These are phyloP conservation scores for Aspergillus quadricinctus DNA, from an alignment of 2,329 filamentous ascomycete species.

Conservation along the genomic window DNA sequence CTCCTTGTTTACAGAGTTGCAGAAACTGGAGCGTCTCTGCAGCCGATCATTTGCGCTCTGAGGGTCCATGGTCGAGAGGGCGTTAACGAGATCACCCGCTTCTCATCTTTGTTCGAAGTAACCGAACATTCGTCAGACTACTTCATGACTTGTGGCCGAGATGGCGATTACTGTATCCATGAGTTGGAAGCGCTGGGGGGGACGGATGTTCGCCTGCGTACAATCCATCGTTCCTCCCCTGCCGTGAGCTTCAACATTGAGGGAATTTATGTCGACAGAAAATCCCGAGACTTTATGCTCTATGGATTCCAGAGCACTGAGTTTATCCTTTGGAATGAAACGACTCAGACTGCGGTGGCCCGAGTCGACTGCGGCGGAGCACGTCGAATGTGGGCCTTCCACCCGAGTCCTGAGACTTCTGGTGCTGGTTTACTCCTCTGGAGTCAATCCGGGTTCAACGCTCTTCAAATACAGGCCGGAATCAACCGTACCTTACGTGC, in stretches of 20 bases:
- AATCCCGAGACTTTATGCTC: conserved; percentile 58
- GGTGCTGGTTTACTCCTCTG: conserved; percentile 61
- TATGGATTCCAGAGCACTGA: conserved; percentile 76
- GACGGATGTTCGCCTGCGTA: conserved; percentile 35
- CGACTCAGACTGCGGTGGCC: conserved; percentile 63
- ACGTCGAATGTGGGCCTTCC: conserved; percentile 70
- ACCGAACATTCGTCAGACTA: conserved; percentile 18
- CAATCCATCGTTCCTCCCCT: conserved; percentile 64
- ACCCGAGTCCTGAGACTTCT: conserved; percentile 18
- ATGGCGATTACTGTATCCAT: conserved; percentile 71
- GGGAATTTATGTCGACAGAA: conserved; percentile 57
- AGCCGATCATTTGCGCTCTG: conserved; percentile 21
- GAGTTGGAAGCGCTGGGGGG: conserved; percentile 20
- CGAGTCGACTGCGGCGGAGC: conserved; percentile 77
- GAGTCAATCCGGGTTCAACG: conserved; percentile 63
- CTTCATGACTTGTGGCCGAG: conserved; percentile 69
- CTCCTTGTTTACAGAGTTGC: conserved; percentile 45
- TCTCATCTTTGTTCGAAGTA: conserved; percentile 9
- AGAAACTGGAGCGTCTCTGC: conserved; percentile 11
- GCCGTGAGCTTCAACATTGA: conserved; percentile 75
- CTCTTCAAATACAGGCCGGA: conserved; percentile 36
- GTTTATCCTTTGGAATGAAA: conserved; percentile 80
- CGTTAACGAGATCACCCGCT: conserved; percentile 59
- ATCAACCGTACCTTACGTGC: conserved; percentile 52
- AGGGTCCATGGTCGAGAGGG: conserved; percentile 54